A percentile compares a stretch with the other conserved stretches of the same genome.
Conservation (phyloP, 352 stramenopile genomes). For the Globisporangium canariense region DNA sequence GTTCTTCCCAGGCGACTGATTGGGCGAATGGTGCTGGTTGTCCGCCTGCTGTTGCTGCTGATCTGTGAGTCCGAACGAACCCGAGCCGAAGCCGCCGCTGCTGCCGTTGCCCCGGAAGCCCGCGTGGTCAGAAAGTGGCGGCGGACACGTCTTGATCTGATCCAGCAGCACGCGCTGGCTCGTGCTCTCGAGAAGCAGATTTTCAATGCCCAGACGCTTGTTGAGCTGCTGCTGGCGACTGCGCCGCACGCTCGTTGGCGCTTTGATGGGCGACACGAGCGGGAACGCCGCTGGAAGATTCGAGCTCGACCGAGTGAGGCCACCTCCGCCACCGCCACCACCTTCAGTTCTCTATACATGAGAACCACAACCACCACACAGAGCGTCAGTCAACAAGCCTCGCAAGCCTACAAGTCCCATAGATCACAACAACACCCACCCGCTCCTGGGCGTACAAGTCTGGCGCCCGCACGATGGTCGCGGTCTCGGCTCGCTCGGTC, state of each 20-base stretch:
- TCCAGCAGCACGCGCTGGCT: constrained; percentile 46
- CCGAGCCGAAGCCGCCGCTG: neutral
- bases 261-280: constrained; percentile 46
- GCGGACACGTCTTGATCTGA: constrained; percentile 45
- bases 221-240: constrained; percentile 4
- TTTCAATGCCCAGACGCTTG: constrained; percentile 32
- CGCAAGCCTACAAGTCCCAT: neutral
- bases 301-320: constrained; percentile 13
- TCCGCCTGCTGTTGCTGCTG: neutral
- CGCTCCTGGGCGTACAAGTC: constrained; percentile 44
- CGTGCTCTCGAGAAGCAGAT: constrained; percentile 43
- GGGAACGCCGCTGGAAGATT: constrained; percentile 16
- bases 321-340: constrained; percentile 4
- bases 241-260: neutral
- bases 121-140: neutral
- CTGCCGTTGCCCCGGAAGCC: neutral
- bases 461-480: constrained; percentile 24
- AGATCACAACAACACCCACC: neutral
- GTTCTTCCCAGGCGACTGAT: neutral
- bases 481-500: constrained; percentile 16
- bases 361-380: neutral
- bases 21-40: constrained; percentile 4
- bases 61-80: constrained; percentile 2
- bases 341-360: neutral
- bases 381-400: neutral